These are phyloP conservation scores for Apiospora pterosperma DNA, from an alignment of 2,329 filamentous ascomycete genomes.

Conservation along the genomic window DNA sequence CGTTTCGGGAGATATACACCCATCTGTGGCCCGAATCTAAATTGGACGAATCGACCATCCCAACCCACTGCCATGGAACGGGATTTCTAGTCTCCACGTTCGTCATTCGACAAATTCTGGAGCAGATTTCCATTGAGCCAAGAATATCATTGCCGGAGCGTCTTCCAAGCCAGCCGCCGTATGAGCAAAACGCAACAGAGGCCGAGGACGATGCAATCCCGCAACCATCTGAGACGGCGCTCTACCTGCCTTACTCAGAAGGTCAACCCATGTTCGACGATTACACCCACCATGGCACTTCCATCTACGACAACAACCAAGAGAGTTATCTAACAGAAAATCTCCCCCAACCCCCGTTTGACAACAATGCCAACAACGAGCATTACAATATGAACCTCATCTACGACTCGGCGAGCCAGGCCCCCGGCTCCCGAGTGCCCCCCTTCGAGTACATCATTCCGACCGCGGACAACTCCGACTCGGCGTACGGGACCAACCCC, in stretches of 20 bases:
- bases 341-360: not conserved
- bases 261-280: too few species aligned
- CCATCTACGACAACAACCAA: not conserved
- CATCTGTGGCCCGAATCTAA: not conserved
- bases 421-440: not conserved
- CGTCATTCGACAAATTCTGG: not conserved
- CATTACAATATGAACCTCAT: not conserved
- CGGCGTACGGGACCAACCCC: not conserved
- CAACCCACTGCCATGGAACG: not conserved
- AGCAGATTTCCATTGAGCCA: not conserved
- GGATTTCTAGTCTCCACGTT: not conserved
- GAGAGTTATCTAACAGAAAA: not conserved
- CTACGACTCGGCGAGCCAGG: not conserved
- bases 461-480: not conserved
- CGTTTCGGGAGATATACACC: not conserved
- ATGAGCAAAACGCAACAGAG: not conserved
- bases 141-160: too few species aligned
- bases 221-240: not conserved
- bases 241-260: too few species aligned
- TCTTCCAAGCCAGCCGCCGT: not conserved
- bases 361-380: not conserved
- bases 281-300: too few species aligned
- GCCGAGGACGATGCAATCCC: not conserved
- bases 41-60: not conserved
- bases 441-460: not conserved